Conservation (phyloP, 371 early-diverging fungal species). For the Mucor plumbeus region DNA sequence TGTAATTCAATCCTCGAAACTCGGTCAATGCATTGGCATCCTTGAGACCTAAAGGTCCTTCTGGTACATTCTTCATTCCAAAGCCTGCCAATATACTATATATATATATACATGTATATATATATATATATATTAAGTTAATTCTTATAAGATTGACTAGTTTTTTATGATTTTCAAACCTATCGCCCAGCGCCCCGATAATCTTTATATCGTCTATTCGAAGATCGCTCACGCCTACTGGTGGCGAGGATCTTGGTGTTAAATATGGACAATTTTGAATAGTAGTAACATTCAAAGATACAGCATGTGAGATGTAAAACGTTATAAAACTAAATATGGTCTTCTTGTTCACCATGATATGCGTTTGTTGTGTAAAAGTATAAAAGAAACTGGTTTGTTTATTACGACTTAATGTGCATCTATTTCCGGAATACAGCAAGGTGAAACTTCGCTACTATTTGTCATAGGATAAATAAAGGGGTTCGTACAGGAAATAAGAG, state of each 20-base stretch:
- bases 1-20: slow-evolving; percentile 38
- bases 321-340: too few relatives aligned
- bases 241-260: slow-evolving; percentile 14
- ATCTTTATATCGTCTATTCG: slow-evolving; percentile 37
- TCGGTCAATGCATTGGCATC: slow-evolving; percentile 20
- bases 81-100: slow-evolving; percentile 32
- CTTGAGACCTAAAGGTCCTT: slow-evolving; percentile 8
- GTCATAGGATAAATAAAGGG: too few relatives aligned
- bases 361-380: too few relatives aligned
- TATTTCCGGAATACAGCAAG: too few relatives aligned
- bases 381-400: too few relatives aligned
- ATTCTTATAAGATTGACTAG: background rate
- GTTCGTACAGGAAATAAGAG: too few relatives aligned
- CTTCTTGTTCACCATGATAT: too few relatives aligned
- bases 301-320: background rate
- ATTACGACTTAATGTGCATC: too few relatives aligned
- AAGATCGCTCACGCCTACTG: slow-evolving; percentile 30
- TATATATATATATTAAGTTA: background rate
- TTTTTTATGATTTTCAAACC: slow-evolving; percentile 13
- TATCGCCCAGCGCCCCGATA: slow-evolving; percentile 32
- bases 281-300: slow-evolving; percentile 4
- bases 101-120: background rate
- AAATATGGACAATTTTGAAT: slow-evolving; percentile 28
- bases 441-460: too few relatives aligned
- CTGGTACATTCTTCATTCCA: slow-evolving; percentile 17